phyloP scores from a whole-genome alignment of 169 alveolate species.

The Plasmodium coatneyi region DNA sequence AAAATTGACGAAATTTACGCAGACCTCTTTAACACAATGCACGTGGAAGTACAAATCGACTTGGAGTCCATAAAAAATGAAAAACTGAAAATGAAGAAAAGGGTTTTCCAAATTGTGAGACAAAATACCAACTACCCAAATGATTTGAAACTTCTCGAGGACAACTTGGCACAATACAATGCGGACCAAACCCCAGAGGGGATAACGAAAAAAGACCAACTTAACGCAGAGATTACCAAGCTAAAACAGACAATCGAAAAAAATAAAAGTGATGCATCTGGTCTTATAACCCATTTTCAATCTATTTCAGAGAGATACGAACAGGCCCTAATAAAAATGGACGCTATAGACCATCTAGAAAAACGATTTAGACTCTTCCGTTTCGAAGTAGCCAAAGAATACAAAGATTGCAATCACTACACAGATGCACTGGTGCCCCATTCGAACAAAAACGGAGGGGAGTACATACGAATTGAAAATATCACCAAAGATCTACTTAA shows the following conservation, averaged over 20 bases:
- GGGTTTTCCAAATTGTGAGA: neutral
- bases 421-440: constrained; percentile 6
- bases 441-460: neutral
- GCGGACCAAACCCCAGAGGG: neutral
- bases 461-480: neutral
- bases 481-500: neutral
- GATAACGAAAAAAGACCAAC: neutral
- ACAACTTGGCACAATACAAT: neutral
- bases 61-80: neutral
- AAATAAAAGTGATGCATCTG: neutral
- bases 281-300: neutral
- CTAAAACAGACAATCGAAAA: neutral
- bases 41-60: constrained; percentile 23
- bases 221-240: neutral
- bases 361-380: constrained; percentile 9
- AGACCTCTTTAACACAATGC: neutral
- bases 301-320: neutral
- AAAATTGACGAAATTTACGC: neutral
- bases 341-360: neutral
- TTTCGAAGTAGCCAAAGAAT: neutral
- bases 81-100: neutral
- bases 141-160: neutral
- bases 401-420: neutral
- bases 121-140: neutral
- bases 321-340: neutral